Base-by-base conservation (phyloP, 129 eudicot species). In the Arctium lappa region DNA sequence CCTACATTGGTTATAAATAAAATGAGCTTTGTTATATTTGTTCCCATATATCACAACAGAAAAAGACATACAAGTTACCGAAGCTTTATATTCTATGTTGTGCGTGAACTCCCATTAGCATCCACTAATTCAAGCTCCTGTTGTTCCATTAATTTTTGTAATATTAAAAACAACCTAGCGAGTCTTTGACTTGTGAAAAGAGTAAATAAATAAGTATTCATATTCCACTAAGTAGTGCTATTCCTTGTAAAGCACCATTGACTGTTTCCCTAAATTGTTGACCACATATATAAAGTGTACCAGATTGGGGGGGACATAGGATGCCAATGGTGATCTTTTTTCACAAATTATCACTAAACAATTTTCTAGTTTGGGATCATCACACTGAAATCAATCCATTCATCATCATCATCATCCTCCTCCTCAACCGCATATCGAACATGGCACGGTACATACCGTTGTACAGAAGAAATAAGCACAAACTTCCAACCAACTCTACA, bases 11-110 rank as follows among this genome's bases (percentile, higher is more conserved):
- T 4, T 75, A 13, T 42, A 46, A 42, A 50, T 22, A 16, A 75
- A 27, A 75, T 29, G 66, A 46, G 79, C 65, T 12, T 3, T 6
- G 2, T 11, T 29, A 8, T 33, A 77, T 68, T 66, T 8, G 2
- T 78, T 39, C 39, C 44, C 70, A 71, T 70, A 66, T 66, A 27
- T 29, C 32, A 29, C 81, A 77, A 62, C 56, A 36, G 72, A 77
- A 33, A 27, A 77, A 77, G 50, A 63, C 33, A 36, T 34, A 60
- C 80, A 77, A 56, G 72, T 34, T 77, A 30, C 72, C 0, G 62
- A 50, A 50, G 1, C 22, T 53, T 53, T 15, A 15, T 53, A 53
- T 15, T 53, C 5, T 15, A 13, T 53, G 65, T 53, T 53, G 65
- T 53, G 65, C 2, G 22, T 53, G n/a, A 34, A 77, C 53, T 74